These are phyloP conservation scores for Metarhizium brunneum DNA, from an alignment of 2,329 filamentous ascomycete genomes.

Conservation along the genomic window DNA sequence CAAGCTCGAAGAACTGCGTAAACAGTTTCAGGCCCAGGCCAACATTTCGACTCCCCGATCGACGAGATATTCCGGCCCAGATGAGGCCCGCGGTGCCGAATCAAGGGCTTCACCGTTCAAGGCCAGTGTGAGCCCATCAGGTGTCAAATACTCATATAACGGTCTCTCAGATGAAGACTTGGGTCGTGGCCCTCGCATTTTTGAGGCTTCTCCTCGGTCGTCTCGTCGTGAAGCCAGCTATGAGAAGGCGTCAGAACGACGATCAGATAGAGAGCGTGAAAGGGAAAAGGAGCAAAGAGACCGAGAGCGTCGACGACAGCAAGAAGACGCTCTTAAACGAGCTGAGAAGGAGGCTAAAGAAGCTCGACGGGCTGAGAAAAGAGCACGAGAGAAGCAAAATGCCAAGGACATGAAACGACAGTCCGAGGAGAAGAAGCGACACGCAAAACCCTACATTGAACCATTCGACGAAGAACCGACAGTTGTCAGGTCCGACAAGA, in stretches of 20 bases:
- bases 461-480: conserved; percentile 20
- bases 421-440: conserved; percentile 26
- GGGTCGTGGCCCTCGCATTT: conserved; percentile 25
- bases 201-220: conserved; percentile 29
- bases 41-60: conserved; percentile 36
- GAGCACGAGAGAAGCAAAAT: conserved; percentile 22
- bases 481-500: conserved; percentile 23
- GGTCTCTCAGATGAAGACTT: conserved; percentile 41
- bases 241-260: conserved; percentile 35
- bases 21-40: conserved; percentile 35
- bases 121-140: conserved; percentile 22
- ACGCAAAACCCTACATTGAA: conserved; percentile 26
- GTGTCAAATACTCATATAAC: conserved; percentile 25
- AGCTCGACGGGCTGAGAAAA: conserved; percentile 24
- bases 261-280: conserved; percentile 30
- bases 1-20: conserved; percentile 55
- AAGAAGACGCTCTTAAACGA: conserved; percentile 18
- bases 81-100: conserved; percentile 5
- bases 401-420: conserved; percentile 30
- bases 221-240: conserved; percentile 40
- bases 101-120: conserved; percentile 30
- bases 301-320: conserved; percentile 11
- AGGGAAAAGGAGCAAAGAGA: conserved; percentile 16
- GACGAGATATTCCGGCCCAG: conserved; percentile 18
- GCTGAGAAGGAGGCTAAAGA: conserved; percentile 24